A percentile compares a stretch with the other conserved stretches of the same genome.
phyloP scores from a whole-genome alignment of 2,329 filamentous ascomycete species.

The Cladophialophora psammophila region DNA sequence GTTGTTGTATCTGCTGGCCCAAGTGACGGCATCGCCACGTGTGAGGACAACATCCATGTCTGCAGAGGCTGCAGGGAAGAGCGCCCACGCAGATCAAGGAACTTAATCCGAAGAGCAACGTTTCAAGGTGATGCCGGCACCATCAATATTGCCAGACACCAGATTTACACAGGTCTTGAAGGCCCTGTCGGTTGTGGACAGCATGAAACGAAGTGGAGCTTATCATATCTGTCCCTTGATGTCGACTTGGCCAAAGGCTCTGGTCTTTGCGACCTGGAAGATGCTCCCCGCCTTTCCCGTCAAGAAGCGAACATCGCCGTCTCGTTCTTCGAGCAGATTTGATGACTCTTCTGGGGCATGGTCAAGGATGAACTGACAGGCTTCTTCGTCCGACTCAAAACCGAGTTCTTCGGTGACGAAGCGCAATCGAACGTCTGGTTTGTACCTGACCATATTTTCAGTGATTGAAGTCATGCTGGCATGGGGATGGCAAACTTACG shows the following conservation, averaged over 20 bases:
- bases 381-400: constrained; percentile 91
- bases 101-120: not conserved
- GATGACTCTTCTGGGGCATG: constrained; percentile 67
- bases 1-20: not conserved
- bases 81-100: not conserved
- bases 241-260: constrained; percentile 86
- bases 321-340: constrained; percentile 76
- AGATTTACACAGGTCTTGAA: not conserved
- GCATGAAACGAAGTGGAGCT: constrained; percentile 3
- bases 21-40: not conserved
- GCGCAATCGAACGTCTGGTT: constrained; percentile 84
- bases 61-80: not conserved
- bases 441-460: constrained; percentile 75
- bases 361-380: constrained; percentile 87
- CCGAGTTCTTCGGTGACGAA: constrained; percentile 96
- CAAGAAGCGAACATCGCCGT: constrained; percentile 75
- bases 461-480: constrained; percentile 21
- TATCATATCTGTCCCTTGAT: constrained; percentile 89
- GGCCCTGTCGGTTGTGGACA: not conserved
- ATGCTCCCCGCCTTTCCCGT: constrained; percentile 74
- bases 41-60: not conserved
- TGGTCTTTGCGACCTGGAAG: constrained; percentile 76
- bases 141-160: not conserved
- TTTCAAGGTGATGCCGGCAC: not conserved
- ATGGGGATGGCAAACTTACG: constrained; percentile 69